Conservation (phyloP, 2,329 filamentous ascomycete genomes). For the Pochonia chlamydosporia region DNA sequence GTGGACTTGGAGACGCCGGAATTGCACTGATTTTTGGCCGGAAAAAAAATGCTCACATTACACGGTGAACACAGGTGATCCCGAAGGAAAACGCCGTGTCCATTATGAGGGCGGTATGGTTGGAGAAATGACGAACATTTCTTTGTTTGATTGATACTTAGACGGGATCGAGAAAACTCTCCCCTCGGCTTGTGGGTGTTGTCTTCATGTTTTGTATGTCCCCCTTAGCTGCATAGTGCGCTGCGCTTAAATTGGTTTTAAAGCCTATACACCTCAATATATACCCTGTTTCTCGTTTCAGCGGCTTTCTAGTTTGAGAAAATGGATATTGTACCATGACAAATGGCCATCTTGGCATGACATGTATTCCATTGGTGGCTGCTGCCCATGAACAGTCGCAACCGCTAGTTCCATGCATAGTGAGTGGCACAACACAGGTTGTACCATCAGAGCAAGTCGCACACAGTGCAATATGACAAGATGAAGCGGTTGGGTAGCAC, state of each 20-base stretch:
- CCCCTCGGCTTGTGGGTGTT: not conserved
- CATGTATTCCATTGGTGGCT: not conserved
- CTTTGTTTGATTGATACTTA: not conserved
- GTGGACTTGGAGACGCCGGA: constrained; percentile 50
- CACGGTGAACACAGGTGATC: not conserved
- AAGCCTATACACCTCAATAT: not conserved
- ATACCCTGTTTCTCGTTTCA: not conserved
- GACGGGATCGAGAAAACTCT: not conserved
- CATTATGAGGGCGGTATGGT: not conserved
- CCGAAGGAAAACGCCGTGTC: not conserved
- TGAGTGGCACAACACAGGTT: too few species aligned
- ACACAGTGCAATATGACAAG: too few species aligned
- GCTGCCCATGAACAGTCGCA: too few species aligned
- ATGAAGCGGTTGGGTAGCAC: not conserved
- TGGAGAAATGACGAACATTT: not conserved
- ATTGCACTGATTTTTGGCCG: constrained; percentile 18
- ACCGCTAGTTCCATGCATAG: too few species aligned
- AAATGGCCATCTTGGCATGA: not conserved
- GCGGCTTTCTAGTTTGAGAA: not conserved
- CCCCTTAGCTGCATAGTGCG: not conserved
- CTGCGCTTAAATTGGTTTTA: not conserved
- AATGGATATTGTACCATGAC: too few species aligned
- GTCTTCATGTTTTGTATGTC: not conserved
- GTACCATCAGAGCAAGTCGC: too few species aligned
- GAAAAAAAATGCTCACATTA: not conserved